Conservation (phyloP, 805 yeast genomes). For the Teunomyces cretensis region DNA sequence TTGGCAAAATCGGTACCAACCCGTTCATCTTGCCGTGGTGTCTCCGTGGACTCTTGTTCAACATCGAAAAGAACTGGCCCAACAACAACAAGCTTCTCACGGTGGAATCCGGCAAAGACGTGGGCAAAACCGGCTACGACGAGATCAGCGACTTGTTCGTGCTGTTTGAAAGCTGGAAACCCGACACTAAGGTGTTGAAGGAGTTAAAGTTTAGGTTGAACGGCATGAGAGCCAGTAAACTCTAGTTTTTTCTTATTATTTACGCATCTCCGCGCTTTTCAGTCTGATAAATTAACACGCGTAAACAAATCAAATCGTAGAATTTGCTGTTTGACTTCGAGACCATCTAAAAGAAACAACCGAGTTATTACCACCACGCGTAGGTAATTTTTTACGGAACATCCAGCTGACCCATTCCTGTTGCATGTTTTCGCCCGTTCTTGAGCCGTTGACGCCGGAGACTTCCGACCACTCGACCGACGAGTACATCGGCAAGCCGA, state of each 20-base stretch:
- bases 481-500: not conserved
- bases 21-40: conserved; percentile 94
- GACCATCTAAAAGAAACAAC: not conserved
- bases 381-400: not conserved
- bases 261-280: not conserved
- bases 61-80: conserved; percentile 49
- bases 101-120: conserved; percentile 30
- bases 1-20: conserved; percentile 68
- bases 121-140: conserved; percentile 37
- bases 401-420: not conserved
- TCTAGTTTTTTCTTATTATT: conserved; percentile 13
- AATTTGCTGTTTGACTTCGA: not conserved
- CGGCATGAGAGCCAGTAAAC: conserved; percentile 46
- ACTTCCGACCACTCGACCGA: conserved; percentile 14
- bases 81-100: conserved; percentile 39
- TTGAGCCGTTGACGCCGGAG: conserved; percentile 10
- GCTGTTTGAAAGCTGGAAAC: conserved; percentile 84
- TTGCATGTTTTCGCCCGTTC: conserved; percentile 10
- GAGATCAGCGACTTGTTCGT: conserved; percentile 61
- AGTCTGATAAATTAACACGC: not conserved
- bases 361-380: not conserved
- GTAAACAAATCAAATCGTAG: not conserved
- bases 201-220: conserved; percentile 79
- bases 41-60: conserved; percentile 76
- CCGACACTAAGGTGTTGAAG: conserved; percentile 76